Conservation (phyloP, 164 flowering plant species). For the Piper betle region DNA sequence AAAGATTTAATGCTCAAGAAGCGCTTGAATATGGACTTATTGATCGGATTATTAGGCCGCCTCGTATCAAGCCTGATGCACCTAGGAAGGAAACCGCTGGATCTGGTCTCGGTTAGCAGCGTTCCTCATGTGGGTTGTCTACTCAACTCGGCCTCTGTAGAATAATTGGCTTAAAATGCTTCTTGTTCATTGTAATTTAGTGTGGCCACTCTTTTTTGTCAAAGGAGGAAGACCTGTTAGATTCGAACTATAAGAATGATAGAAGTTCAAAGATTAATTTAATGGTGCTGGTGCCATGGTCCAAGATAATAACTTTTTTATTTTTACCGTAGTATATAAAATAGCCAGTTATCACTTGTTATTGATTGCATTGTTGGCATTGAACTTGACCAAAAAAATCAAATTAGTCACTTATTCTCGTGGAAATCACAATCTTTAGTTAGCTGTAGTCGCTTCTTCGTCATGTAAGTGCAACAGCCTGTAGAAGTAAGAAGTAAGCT, state of each 20-base stretch:
- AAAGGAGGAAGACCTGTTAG: too few relatives aligned
- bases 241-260: background rate
- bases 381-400: too few relatives aligned
- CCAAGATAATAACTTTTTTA: too few relatives aligned
- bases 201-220: background rate
- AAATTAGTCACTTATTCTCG: too few relatives aligned
- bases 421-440: too few relatives aligned
- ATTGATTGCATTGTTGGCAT: too few relatives aligned
- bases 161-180: background rate
- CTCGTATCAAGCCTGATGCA: conserved; percentile 41
- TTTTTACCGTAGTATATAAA: too few relatives aligned
- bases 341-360: background rate
- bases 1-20: conserved; percentile 54
- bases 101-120: conserved; percentile 36
- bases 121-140: background rate
- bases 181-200: background rate
- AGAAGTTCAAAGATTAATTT: background rate
- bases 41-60: conserved; percentile 66
- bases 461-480: too few relatives aligned
- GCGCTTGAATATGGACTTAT: conserved; percentile 88
- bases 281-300: background rate
- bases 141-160: background rate
- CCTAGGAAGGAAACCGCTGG: conserved; percentile 28
- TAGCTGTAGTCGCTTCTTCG: too few relatives aligned
- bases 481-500: too few relatives aligned